These are phyloP conservation scores for Sodiomyces alkalinus DNA, from an alignment of 2,329 filamentous ascomycete species.

Conservation along the genomic window DNA sequence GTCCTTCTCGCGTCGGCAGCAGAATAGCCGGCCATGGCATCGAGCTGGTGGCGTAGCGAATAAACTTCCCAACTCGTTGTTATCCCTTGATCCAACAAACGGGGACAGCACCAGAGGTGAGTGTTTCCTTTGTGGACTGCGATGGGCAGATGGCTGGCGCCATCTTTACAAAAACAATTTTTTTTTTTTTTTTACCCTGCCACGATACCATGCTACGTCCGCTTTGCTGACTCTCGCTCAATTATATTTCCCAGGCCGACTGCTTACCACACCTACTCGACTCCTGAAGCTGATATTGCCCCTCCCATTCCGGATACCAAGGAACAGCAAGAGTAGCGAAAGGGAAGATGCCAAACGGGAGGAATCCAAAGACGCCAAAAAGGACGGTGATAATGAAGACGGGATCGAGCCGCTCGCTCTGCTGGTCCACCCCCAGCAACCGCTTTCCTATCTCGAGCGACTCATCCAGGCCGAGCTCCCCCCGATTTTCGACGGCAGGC, in stretches of 20 bases:
- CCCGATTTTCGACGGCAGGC: conserved; percentile 45
- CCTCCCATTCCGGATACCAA: too few relatives aligned
- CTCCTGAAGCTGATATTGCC: conserved; percentile 72
- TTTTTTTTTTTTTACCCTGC: too few relatives aligned
- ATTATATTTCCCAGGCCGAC: conserved; percentile 39
- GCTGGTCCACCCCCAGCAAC: conserved; percentile 78
- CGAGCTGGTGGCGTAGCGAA: conserved; percentile 41
- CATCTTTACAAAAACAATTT: too few relatives aligned
- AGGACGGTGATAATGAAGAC: conserved; percentile 19
- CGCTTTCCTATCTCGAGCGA: conserved; percentile 76
- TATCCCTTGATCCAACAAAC: conserved; percentile 12
- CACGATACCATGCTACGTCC: too few relatives aligned
- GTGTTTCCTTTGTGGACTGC: background rate
- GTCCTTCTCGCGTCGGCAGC: conserved; percentile 31
- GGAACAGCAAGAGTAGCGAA: too few relatives aligned
- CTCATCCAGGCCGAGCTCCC: conserved; percentile 81
- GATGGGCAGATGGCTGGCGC: background rate
- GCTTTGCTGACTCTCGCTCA: too few relatives aligned
- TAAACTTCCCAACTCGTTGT: conserved; percentile 16
- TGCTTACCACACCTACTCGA: conserved; percentile 66
- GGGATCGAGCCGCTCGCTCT: conserved; percentile 69
- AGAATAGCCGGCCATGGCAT: conserved; percentile 50
- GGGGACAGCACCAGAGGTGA: conserved; percentile 17
- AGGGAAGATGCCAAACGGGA: too few relatives aligned
- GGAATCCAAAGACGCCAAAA: too few relatives aligned